A percentile compares a stretch with the other conserved stretches of the same genome.
phyloP scores from a whole-genome alignment of 2,329 filamentous ascomycete species.

The Microdochium bolleyi region DNA sequence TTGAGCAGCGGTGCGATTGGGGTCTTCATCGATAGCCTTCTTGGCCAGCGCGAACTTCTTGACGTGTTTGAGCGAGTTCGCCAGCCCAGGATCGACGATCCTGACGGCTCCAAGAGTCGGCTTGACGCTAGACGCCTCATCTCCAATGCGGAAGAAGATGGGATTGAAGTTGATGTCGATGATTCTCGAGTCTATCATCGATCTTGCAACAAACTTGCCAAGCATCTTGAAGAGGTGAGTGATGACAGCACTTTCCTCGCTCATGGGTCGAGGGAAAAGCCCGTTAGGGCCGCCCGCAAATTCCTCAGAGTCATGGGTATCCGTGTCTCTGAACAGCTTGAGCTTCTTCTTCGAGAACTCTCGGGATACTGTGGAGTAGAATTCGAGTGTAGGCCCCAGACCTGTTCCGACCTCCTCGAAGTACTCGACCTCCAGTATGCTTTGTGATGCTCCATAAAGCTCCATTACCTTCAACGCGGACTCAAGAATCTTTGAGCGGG shows the following conservation, averaged over 20 bases:
- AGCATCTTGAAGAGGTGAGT: constrained; percentile 86
- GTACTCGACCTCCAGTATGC: constrained; percentile 94
- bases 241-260: constrained; percentile 75
- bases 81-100: constrained; percentile 78
- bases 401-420: constrained; percentile 98
- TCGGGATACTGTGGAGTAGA: constrained; percentile 94
- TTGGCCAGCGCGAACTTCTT: constrained; percentile 82
- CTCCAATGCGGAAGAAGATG: constrained; percentile 92
- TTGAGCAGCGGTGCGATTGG: constrained; percentile 54
- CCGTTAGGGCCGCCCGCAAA: constrained; percentile 80
- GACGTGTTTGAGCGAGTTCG: constrained; percentile 75
- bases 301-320: constrained; percentile 63
- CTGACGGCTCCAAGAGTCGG: constrained; percentile 87
- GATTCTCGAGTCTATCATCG: constrained; percentile 96
- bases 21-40: constrained; percentile 71
- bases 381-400: constrained; percentile 89
- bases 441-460: constrained; percentile 92
- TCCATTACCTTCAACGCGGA: constrained; percentile 99
- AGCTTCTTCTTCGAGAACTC: constrained; percentile 97
- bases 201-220: constrained; percentile 93
- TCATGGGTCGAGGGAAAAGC: constrained; percentile 87
- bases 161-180: constrained; percentile 97
- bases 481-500: constrained; percentile 86
- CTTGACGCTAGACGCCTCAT: constrained; percentile 57
- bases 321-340: constrained; percentile 91